Conservation (phyloP, 78 protist species). For the Dictyostelium purpureum region DNA sequence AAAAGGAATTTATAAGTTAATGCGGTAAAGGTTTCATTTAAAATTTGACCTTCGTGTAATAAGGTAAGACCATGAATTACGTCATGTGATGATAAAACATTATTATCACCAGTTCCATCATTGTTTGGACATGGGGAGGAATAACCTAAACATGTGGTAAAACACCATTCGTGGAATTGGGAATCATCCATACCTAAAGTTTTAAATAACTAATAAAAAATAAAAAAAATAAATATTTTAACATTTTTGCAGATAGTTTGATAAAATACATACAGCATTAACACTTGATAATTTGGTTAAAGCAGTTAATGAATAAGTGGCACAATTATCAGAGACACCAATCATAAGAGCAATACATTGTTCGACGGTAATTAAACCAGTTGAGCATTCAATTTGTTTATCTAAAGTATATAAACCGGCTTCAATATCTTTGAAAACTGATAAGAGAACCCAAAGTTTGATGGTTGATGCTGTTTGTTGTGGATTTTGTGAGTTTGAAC, state of each 20-base stretch:
- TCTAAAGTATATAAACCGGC: conserved; percentile 37
- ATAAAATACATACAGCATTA: conserved; percentile 9
- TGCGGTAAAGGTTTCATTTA: background rate
- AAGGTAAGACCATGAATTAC: conserved; percentile 36
- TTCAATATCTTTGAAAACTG: conserved; percentile 55
- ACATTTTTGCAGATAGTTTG: no score
- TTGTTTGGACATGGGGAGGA: conserved; percentile 48
- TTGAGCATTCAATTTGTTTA: conserved; percentile 26
- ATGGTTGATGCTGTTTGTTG: conserved; percentile 73
- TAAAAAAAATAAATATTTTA: background rate
- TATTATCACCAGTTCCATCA: conserved; percentile 22
- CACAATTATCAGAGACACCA: conserved; percentile 76
- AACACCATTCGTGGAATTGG: conserved; percentile 70
- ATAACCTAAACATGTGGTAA: conserved; percentile 49
- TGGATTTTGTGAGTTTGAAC: background rate
- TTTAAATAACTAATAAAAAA: background rate
- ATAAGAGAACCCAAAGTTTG: conserved; percentile 48
- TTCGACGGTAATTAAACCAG: background rate
- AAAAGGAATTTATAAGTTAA: conserved; percentile 21
- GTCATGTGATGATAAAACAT: conserved; percentile 27
- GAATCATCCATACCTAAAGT: conserved; percentile 36
- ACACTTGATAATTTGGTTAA: conserved; percentile 24
- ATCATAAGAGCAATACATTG: conserved; percentile 61
- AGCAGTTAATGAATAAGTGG: conserved; percentile 30
- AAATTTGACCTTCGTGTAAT: background rate